Conservation (phyloP, 345 rosid species). For the Bretschneidera sinensis region DNA sequence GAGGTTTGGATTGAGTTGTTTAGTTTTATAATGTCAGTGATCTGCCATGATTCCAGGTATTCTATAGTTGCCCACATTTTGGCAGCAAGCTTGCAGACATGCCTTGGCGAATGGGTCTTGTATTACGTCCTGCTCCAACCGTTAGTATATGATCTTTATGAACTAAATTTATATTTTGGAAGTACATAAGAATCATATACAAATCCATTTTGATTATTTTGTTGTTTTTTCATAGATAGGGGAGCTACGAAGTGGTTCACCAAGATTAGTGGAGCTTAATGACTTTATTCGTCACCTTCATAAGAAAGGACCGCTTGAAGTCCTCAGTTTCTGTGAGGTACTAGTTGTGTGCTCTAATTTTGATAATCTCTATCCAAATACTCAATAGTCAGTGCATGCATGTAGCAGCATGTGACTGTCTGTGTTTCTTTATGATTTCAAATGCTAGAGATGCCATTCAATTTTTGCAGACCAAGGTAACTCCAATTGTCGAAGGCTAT, state of each 20-base stretch:
- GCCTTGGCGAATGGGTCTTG: conserved; percentile 99
- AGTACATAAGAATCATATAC: no score
- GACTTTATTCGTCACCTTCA: conserved; percentile 78
- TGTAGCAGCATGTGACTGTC: neutral
- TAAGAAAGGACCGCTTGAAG: conserved; percentile 73
- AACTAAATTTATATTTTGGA: no score
- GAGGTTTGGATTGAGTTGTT: no score
- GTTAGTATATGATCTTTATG: conserved; percentile 38
- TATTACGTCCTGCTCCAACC: conserved; percentile 90
- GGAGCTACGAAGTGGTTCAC: conserved; percentile 93
- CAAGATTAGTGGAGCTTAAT: conserved; percentile 74
- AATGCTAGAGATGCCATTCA: neutral
- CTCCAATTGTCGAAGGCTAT: conserved; percentile 95
- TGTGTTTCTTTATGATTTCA: neutral
- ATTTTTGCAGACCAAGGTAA: conserved; percentile 76
- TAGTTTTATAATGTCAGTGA: conserved; percentile 10
- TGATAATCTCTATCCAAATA: neutral
- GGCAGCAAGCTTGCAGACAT: conserved; percentile 98
- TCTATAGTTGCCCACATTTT: conserved; percentile 97
- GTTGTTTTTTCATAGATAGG: conserved; percentile 51
- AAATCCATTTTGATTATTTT: neutral
- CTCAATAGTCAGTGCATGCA: neutral
- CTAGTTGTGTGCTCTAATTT: conserved; percentile 10
- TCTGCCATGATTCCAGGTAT: conserved; percentile 49
- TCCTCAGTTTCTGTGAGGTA: conserved; percentile 98